phyloP scores from a whole-genome alignment of 179 eudicot genomes.

The Silene noctiflora region DNA sequence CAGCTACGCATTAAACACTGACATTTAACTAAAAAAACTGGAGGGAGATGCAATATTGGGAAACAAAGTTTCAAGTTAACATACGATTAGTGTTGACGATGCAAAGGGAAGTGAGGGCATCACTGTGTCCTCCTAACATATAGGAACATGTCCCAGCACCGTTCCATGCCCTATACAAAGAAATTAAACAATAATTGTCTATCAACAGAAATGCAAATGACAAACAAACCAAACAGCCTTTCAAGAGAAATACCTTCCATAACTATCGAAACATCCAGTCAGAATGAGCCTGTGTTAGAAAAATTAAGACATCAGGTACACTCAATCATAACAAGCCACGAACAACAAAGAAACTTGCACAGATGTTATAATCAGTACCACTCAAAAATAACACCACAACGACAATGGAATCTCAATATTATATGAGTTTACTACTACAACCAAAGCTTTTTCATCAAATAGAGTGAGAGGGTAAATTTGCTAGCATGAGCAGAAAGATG shows the following conservation, averaged over 20 bases:
- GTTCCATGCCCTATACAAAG: slow-evolving; percentile 64
- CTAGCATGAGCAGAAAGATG: neutral
- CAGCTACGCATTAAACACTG: too few species aligned
- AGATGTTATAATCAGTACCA: neutral
- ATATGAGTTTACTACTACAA: neutral
- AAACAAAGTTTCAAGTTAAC: slow-evolving; percentile 8
- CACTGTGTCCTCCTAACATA: slow-evolving; percentile 69
- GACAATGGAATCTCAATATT: neutral
- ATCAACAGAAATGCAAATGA: neutral
- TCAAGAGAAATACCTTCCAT: slow-evolving; percentile 61
- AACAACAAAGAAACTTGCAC: neutral
- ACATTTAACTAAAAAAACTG: neutral
- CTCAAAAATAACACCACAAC: neutral
- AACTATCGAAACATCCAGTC: slow-evolving; percentile 85
- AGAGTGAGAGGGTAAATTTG: neutral
- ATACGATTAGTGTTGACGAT: slow-evolving; percentile 53
- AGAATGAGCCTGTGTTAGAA: slow-evolving; percentile 58
- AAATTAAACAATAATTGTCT: neutral
- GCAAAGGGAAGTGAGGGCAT: slow-evolving; percentile 66
- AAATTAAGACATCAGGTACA: neutral
- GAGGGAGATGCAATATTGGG: slow-evolving; percentile 5
- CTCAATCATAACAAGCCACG: neutral
- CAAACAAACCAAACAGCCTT: slow-evolving; percentile 2
- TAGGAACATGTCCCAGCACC: slow-evolving; percentile 70
- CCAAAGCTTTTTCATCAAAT: neutral